Conservation (phyloP, 2,329 filamentous ascomycete genomes). For the Xylariaceae sp. region DNA sequence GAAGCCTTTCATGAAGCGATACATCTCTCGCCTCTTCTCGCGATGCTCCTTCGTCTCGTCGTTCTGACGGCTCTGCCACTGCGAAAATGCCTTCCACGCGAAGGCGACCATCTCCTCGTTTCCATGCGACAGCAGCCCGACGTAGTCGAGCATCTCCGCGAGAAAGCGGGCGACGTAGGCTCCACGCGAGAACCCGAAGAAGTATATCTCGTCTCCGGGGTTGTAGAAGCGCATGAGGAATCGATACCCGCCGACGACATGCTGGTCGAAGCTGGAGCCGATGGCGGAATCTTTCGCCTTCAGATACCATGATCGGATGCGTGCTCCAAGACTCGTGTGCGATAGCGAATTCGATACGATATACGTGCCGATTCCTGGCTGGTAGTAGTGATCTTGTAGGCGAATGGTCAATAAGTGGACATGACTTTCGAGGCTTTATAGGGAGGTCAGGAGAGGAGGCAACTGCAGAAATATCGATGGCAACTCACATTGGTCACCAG, state of each 20-base stretch:
- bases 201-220: conserved; percentile 61
- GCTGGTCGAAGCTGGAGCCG: conserved; percentile 74
- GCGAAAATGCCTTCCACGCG: conserved; percentile 76
- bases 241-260: conserved; percentile 79
- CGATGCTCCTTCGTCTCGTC: conserved; percentile 38
- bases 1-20: conserved; percentile 73
- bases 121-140: conserved; percentile 73
- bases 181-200: conserved; percentile 71
- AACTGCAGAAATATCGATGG: conserved; percentile 1
- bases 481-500: conserved; percentile 52
- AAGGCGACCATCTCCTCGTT: conserved; percentile 85
- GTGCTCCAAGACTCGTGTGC: conserved; percentile 51
- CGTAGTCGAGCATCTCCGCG: conserved; percentile 80
- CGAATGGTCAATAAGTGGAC: conserved; percentile 3
- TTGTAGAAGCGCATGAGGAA: conserved; percentile 73
- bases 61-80: conserved; percentile 61
- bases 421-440: background rate
- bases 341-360: conserved; percentile 57
- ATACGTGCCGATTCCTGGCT: conserved; percentile 71
- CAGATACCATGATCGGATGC: conserved; percentile 61
- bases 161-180: conserved; percentile 71
- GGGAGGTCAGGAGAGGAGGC: background rate
- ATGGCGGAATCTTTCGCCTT: conserved; percentile 77
- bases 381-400: conserved; percentile 52
- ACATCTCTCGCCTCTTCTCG: conserved; percentile 57